Base-by-base conservation (phyloP, 441 rosid species). In the Gossypium davidsonii region DNA sequence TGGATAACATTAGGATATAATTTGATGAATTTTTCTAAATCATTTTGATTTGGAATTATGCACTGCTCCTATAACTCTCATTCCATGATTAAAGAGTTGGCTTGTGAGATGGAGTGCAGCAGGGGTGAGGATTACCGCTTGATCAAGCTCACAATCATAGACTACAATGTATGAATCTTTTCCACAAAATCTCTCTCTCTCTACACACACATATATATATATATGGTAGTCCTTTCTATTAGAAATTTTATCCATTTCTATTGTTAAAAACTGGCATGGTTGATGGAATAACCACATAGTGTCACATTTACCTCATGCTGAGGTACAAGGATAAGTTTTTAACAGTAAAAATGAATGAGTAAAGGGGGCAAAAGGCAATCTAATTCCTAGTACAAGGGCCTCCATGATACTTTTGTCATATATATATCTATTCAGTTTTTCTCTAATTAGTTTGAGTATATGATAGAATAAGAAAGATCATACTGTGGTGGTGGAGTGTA, bases 31-130 rank as follows among this genome's bases (percentile, higher is more conserved):
- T 79, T 6, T 48, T 6, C 59, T 17, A 7, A 67, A 48, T 44
- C 25, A 4, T 15, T 15, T 48, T 18, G 57, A 12, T 25, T 61
- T 71, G 6, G 49, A 9, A 15, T 48, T 49, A 4, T 25, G 23
- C 39, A 6, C 8, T 34, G 46, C 31, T 58, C 9, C 67, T 55
- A 17, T 37, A 3, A 12, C 77, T 15, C 71, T 18, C 53, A 59
- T 67, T 70, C 49, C 65, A 25, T 73, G 80, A 48, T 65, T 48
- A 63, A 73, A 92, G 97, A 90, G 76, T 69, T 94, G 76, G 87
- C 92, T 72, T 94, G 97, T 63, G 96, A 94, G 73, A 87, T 90
- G 82, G 99, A 92, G 77, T 92, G 99, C 80, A 95, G 96, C 84
- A 88, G 91, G 66, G 96, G 99, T 17, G 94, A 92, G 77, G 99